Percentiles rank a stretch among this genome's conserved stretches.
phyloP scores from a whole-genome alignment of 2,329 filamentous ascomycete genomes.

The Aotearoamyces nothofagi region DNA sequence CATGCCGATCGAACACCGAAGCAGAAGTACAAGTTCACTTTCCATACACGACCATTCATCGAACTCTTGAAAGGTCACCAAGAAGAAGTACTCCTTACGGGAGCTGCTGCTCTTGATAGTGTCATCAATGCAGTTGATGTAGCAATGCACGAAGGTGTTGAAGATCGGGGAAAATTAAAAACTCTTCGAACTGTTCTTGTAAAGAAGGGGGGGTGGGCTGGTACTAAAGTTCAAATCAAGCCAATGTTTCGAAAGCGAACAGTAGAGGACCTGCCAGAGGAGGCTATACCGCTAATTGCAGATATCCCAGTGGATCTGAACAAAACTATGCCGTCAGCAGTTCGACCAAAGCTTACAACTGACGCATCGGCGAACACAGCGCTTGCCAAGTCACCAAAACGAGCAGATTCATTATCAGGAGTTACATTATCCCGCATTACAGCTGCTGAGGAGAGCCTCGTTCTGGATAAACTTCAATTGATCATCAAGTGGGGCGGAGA shows the following conservation, averaged over 20 bases:
- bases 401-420: constrained; percentile 76
- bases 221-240: constrained; percentile 98
- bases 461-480: constrained; percentile 89
- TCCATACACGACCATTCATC: constrained; percentile 92
- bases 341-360: too few species aligned
- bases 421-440: constrained; percentile 89
- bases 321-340: constrained; percentile 4
- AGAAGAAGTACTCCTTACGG: constrained; percentile 88
- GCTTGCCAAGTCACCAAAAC: constrained; percentile 34
- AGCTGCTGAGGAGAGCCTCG: constrained; percentile 80
- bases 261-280: constrained; percentile 33
- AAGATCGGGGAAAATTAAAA: constrained; percentile 78
- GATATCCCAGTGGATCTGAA: constrained; percentile 4
- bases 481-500: constrained; percentile 99
- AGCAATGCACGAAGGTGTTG: constrained; percentile 63
- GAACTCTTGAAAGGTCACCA: constrained; percentile 88
- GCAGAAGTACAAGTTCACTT: constrained; percentile 99
- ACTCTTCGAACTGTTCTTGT: constrained; percentile 73
- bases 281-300: constrained; percentile 5
- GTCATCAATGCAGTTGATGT: constrained; percentile 78
- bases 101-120: constrained; percentile 75
- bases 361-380: constrained; percentile 20
- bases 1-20: constrained; percentile 97
- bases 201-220: constrained; percentile 86
- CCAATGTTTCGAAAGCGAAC: constrained; percentile 94